A percentile compares a stretch with the other conserved stretches of the same genome.
Conservation (phyloP, 2,329 filamentous ascomycete genomes). For the Sclerotinia spermophila region DNA sequence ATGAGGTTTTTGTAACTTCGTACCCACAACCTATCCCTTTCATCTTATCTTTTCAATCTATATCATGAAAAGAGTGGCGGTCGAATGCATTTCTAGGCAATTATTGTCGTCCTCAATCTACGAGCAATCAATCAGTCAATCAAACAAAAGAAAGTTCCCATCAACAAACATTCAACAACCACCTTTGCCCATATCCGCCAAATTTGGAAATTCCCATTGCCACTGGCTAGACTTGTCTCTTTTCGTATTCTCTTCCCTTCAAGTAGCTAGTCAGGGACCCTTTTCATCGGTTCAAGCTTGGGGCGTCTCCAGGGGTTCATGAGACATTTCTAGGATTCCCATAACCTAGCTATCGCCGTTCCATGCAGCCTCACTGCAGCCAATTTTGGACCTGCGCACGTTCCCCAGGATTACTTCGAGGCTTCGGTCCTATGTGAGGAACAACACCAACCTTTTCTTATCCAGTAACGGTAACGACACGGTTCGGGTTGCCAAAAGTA, state of each 20-base stretch:
- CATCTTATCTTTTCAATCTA: neutral
- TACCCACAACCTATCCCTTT: neutral
- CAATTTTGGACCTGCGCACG: conserved; percentile 19
- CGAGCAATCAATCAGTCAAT: neutral
- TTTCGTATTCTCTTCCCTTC: conserved; percentile 6
- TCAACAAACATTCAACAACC: neutral
- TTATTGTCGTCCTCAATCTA: neutral
- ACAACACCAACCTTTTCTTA: neutral
- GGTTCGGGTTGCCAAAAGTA: neutral
- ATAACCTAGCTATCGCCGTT: conserved; percentile 7
- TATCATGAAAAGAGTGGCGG: neutral
- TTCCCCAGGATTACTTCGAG: conserved; percentile 7
- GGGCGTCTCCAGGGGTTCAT: neutral
- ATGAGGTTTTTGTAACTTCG: neutral
- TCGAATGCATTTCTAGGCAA: no score
- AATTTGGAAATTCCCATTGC: neutral
- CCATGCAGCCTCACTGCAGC: conserved; percentile 17
- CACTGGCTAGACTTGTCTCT: neutral
- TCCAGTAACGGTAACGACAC: conserved; percentile 8
- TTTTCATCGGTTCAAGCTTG: neutral
- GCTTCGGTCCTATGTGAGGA: neutral
- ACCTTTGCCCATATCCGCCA: neutral
- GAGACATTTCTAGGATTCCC: conserved; percentile 11
- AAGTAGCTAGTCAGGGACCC: neutral
- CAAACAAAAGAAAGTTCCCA: neutral